Percentiles rank a stretch among this genome's conserved stretches.
Conservation (phyloP, 1,139 yeast species). For the Debaryomycetaceae sp. region DNA sequence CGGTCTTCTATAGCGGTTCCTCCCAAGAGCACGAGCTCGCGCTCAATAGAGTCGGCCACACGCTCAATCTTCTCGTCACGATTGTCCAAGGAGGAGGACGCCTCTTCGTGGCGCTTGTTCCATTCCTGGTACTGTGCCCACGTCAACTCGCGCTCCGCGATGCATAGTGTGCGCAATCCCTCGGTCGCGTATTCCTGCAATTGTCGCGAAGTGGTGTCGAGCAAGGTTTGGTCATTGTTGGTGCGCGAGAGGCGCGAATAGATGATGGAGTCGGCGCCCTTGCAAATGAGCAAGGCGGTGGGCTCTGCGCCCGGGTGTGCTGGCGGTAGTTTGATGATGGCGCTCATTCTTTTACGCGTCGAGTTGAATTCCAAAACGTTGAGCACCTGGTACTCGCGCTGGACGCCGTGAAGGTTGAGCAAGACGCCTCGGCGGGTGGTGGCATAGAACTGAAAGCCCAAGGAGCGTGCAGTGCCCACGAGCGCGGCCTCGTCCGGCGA, state of each 20-base stretch:
- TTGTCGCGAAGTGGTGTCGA: slow-evolving; percentile 28
- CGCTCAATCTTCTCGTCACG: slow-evolving; percentile 36
- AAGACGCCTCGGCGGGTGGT: slow-evolving; percentile 35
- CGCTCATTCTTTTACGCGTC: slow-evolving; percentile 72
- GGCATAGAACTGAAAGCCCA: slow-evolving; percentile 42
- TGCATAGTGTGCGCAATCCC: slow-evolving; percentile 38
- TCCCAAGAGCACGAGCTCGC: slow-evolving; percentile 34
- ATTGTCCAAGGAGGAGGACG: slow-evolving; percentile 31
- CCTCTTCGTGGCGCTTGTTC: slow-evolving; percentile 30
- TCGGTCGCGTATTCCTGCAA: slow-evolving; percentile 37
- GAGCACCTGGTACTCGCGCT: slow-evolving; percentile 35
- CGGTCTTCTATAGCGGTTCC: slow-evolving; percentile 45
- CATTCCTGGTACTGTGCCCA: slow-evolving; percentile 35
- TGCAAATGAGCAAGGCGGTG: slow-evolving; percentile 33
- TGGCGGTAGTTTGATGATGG: slow-evolving; percentile 55
- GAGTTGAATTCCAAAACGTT: slow-evolving; percentile 45
- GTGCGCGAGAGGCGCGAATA: slow-evolving; percentile 28
- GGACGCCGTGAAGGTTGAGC: slow-evolving; percentile 32
- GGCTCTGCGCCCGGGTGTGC: slow-evolving; percentile 19
- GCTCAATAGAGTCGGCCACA: slow-evolving; percentile 37
- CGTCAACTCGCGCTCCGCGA: slow-evolving; percentile 32
- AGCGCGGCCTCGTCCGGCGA: slow-evolving; percentile 60
- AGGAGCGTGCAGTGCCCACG: slow-evolving; percentile 47
- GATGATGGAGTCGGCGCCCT: slow-evolving; percentile 40
- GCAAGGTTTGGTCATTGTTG: slow-evolving; percentile 18